phyloP scores from a whole-genome alignment of 2,329 filamentous ascomycete genomes.

The Sarocladiaceae sp. region DNA sequence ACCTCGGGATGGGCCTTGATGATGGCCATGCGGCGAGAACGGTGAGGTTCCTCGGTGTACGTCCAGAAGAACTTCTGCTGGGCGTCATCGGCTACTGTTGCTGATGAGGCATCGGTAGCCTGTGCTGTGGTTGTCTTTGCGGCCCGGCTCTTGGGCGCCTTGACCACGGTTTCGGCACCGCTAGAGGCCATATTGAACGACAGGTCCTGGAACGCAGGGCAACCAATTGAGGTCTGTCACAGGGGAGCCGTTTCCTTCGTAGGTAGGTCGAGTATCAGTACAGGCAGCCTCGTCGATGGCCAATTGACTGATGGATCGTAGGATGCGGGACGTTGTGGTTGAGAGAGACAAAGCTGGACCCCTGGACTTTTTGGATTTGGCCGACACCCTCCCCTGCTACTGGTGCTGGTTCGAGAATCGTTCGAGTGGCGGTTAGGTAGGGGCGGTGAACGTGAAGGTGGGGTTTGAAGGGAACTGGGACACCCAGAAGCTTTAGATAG shows the following conservation, averaged over 20 bases:
- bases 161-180: conserved; percentile 27
- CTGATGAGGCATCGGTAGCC: conserved; percentile 1
- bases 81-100: conserved; percentile 15
- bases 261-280: no score
- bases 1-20: conserved; percentile 98
- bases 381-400: no score
- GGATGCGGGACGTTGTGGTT: no score
- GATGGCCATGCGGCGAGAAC: conserved; percentile 82
- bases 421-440: conserved; percentile 1
- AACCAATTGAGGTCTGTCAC: no score
- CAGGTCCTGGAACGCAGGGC: neutral
- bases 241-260: no score
- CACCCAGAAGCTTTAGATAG: neutral
- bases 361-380: conserved; percentile 9
- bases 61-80: conserved; percentile 83
- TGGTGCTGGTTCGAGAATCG: conserved; percentile 8
- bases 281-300: no score
- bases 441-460: conserved; percentile 2
- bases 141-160: conserved; percentile 20
- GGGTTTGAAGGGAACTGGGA: neutral
- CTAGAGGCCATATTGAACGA: conserved; percentile 19
- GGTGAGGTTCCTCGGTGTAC: conserved; percentile 95
- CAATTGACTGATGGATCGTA: no score
- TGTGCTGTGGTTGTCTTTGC: conserved; percentile 7
- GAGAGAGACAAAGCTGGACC: conserved; percentile 1